Base-by-base conservation (phyloP, 2,329 filamentous ascomycete species). In the Aaosphaeria arxii region DNA sequence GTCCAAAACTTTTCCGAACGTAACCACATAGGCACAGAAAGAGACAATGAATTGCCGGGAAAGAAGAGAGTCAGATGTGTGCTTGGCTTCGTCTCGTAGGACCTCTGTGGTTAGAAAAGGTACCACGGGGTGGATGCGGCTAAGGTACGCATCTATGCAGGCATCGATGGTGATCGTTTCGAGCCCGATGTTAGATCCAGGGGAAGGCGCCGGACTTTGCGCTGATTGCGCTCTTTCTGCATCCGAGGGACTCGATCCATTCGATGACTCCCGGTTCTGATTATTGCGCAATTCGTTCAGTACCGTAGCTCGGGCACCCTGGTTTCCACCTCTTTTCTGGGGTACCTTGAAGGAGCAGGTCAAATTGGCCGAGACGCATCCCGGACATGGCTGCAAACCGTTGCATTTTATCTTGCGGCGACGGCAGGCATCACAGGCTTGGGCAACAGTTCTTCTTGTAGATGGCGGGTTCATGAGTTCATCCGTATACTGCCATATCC, bases 361-460 rank as follows among this genome's bases (percentile, higher is more conserved):
- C 13, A 89, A 75, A 60, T 83, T 79, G 5, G 86, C 83, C 6
- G 84, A 81, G 9, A 78, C 77, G 70, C 86, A 89, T 70, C 88
- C 88, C 51, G 82, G 79, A 69, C 86, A 90, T 17, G 86, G 85
- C 59, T 84, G 84, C 63, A 83, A 75, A 49, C 85, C 84, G 62
- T 88, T 84, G 64, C 86, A 88, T 67, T 87, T 88, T 65, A 88
- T 85, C 70, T 88, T 88, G 67, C 85, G 82, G 55, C 84, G 83
- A 74, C 88, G 85, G 66, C 85, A 88, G 61, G 84, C 85, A 68
- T 88, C 85, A 73, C 85, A 88, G 50, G 85, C 85, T 63, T 84
- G 73, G 7, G 45, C 13, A n/a, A 48, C 40, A 11, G 42, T 28
- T 29, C 45, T 51, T n/a, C 49, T 39, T 33, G 13, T 42, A 7